A percentile compares a stretch with the other conserved stretches of the same genome.
Evolutionary conservation across 768 basidiomycete genomes (phyloP).

Genomic region (Candolleomyces aberdarensis): DNA sequence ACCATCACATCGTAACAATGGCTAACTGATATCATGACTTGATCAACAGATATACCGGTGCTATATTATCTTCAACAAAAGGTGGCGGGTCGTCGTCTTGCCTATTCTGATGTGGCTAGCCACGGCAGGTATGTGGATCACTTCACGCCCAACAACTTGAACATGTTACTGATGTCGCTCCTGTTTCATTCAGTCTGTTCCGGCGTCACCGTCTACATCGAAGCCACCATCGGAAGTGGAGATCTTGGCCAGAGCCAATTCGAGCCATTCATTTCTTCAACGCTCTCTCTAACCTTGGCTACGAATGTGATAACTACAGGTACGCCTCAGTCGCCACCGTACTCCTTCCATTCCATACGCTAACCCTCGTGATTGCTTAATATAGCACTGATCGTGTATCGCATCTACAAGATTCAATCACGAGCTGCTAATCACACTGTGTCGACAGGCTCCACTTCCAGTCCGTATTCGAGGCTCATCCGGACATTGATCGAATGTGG

Average conservation of each 20-base stretch:
- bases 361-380: not conserved
- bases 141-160: not conserved
- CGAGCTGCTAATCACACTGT: not conserved
- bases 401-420: constrained; percentile 32
- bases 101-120: constrained; percentile 34
- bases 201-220: constrained; percentile 27
- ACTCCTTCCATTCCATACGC: not conserved
- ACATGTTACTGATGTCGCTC: not conserved
- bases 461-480: constrained; percentile 27
- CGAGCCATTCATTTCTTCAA: constrained; percentile 36
- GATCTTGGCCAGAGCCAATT: constrained; percentile 27
- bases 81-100: constrained; percentile 25
- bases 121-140: constrained; percentile 25
- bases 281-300: constrained; percentile 35
- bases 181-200: constrained; percentile 25
- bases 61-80: constrained; percentile 33
- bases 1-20: no score
- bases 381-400: constrained; percentile 32
- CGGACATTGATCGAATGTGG: constrained; percentile 38
- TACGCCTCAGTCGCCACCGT: constrained; percentile 13
- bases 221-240: constrained; percentile 24
- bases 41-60: constrained; percentile 33
- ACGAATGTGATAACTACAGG: constrained; percentile 38
- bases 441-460: constrained; percentile 8
- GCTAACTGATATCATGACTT: not conserved